Evolutionary conservation across 371 early-diverging fungal species (phyloP), one percentile per base, ranked within the genome.

Genomic region (Neoconidiobolus thromboides): DNA sequence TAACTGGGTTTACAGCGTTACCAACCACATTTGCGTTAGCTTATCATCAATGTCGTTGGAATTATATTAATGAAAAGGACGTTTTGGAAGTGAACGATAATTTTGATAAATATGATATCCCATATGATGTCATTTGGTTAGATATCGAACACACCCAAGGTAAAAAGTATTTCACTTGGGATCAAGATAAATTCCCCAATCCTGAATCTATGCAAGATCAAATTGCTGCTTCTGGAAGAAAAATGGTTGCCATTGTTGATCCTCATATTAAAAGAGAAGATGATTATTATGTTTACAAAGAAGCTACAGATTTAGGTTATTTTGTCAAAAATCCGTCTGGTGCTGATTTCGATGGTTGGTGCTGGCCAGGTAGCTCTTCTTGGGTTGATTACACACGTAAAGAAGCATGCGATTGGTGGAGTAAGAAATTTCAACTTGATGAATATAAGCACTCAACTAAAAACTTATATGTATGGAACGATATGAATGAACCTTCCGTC

Each of bases 21-120:
- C 98, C 98, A 10, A 92, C 87, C 60, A 71, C 74, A 50, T 98
- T 98, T 69, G 76, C 94, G 1, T 76, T 91, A 9, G 92, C 85
- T 0, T 93, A 96, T 68, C 94, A 93, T 64, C 92, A 93, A 65
- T 90, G 90, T 61, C 78, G 94, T 48, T 91, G 92, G 94, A 93
- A 93, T 66, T 93, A 91, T 68, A 76, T 83, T 63, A 84, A 85
- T 55, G 81, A 89, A 62, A 71, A 76, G 47, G 94, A 93, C 70
- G 92, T 89, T 0, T 55, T 72, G 4, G 82, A 79, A 44, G 91
- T 91, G 0, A 87, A 91, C 60, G 76, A 69, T 39, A 74, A 80
- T 42, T 91, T 93, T 71, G 91, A 91, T 64, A 68, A 76, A 55
- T 67, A 83, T 61, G 88, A 86, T 47, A 89, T 93, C 63, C 92